Evolutionary conservation across 352 stramenopile genomes (phyloP), one percentile per base, ranked within the genome.

Genomic region (Labyrinthula sp.): DNA sequence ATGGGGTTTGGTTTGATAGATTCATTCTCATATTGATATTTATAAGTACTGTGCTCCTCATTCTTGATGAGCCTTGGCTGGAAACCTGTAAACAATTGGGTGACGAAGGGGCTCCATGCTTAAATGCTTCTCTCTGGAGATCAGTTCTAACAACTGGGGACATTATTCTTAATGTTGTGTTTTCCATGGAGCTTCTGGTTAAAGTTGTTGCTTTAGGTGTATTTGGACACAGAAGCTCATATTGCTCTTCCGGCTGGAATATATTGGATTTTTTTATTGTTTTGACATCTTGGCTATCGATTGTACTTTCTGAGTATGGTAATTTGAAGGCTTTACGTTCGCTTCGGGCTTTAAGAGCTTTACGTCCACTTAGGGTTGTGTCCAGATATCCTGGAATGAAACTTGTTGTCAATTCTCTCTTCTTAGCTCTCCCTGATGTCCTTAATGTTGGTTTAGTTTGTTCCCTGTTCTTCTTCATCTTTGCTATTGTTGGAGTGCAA

Each of bases 391-490:
- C 76, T 0, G 75, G 75, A 0, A 56, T 92, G 0, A 79, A 79
- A 23, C 54, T 93, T 5, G 77, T 91, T 0, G 77, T 94, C 1
- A 87, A 87, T 18, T 66, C 77, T 0, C 58, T 90, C 12, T 69
- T 91, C 15, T 66, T 77, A 37, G 71, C 73, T 10, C 84, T 90
- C n/a, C 78, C 75, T 0, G 64, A 66, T 12, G 75, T 90, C 5
- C 56, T 79, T 2, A 89, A 89, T 57, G 70, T 89, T 1, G 48
- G 82, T 1, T 67, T 89, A 38, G 63, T 95, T 1, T 90, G 75
- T 38, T 64, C 75, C 30, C 62, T 94, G 0, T 85, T 92, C 49
- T 89, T 85, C 31, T 64, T 93, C 18, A 85, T 93, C 33, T 95
- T 94, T 65, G 82, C 76, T 45, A 92, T 93, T 43, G 65, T 93